phyloP scores from a whole-genome alignment of 108 stramenopile species.

The Cyclotella sp. region DNA sequence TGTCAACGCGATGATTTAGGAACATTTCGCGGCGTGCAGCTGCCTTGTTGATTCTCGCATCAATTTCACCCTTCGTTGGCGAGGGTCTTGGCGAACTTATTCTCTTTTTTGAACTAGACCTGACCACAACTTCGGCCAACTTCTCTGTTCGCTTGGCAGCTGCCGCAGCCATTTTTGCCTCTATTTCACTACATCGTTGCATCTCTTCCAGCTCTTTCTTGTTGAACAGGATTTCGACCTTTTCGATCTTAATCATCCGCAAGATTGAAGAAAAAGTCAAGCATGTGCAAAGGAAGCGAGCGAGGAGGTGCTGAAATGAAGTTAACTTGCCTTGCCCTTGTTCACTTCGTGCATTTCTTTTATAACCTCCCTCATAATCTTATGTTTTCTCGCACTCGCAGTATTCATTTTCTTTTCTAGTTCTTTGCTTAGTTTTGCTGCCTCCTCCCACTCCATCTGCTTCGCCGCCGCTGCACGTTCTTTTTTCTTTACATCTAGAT shows the following conservation, averaged over 20 bases:
- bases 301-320: not conserved
- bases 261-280: too few species aligned
- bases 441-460: constrained; percentile 3
- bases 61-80: constrained; percentile 18
- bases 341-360: not conserved
- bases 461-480: constrained; percentile 2
- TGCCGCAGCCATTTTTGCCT: constrained; percentile 6
- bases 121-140: not conserved
- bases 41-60: constrained; percentile 24
- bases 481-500: not conserved
- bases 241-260: not conserved
- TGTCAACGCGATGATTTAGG: constrained; percentile 19
- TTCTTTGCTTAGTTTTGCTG: constrained; percentile 7
- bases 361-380: constrained; percentile 16
- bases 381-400: constrained; percentile 15
- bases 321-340: constrained; percentile 8
- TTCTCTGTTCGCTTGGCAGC: constrained; percentile 7
- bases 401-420: constrained; percentile 28
- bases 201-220: constrained; percentile 6
- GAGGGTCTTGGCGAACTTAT: constrained; percentile 12
- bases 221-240: constrained; percentile 1
- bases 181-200: not conserved
- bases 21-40: constrained; percentile 25
- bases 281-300: not conserved
- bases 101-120: constrained; percentile 22